These are phyloP conservation scores for Inga oerstediana DNA, from an alignment of 306 rosid genomes.

Conservation along the genomic window DNA sequence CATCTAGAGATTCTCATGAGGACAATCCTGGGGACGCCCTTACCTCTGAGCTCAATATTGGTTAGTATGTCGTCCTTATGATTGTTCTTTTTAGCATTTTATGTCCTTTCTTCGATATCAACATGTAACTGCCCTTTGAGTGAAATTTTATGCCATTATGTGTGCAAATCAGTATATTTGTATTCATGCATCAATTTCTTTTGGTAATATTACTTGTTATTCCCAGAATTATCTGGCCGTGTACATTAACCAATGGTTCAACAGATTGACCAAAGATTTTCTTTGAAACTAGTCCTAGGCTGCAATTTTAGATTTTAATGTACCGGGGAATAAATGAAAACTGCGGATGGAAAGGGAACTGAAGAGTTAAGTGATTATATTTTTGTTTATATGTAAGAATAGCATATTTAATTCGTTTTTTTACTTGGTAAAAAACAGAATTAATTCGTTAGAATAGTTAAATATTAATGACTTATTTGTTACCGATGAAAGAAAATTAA, in stretches of 20 bases:
- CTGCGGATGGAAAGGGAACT: neutral
- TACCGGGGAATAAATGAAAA: neutral
- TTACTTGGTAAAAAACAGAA: neutral
- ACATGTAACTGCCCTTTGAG: neutral
- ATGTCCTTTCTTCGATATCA: neutral
- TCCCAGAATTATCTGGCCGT: neutral
- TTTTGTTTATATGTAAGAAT: neutral
- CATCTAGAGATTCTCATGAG: slow-evolving; percentile 62
- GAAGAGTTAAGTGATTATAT: neutral
- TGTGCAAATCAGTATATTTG: neutral
- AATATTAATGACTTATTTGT: neutral
- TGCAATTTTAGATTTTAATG: neutral
- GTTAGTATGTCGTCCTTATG: slow-evolving; percentile 46
- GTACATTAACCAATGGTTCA: neutral
- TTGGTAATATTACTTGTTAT: neutral
- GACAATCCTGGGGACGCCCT: slow-evolving; percentile 56
- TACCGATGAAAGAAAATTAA: neutral
- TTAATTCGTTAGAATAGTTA: neutral
- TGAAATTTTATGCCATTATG: neutral
- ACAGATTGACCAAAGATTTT: neutral
- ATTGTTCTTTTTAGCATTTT: neutral
- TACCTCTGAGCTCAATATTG: slow-evolving; percentile 61
- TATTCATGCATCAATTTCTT: neutral
- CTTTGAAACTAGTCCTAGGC: neutral
- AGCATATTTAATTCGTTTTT: neutral